Evolutionary conservation across 352 stramenopile genomes (phyloP), one percentile per base, ranked within the genome.

Genomic region (Phytophthora pisi): DNA sequence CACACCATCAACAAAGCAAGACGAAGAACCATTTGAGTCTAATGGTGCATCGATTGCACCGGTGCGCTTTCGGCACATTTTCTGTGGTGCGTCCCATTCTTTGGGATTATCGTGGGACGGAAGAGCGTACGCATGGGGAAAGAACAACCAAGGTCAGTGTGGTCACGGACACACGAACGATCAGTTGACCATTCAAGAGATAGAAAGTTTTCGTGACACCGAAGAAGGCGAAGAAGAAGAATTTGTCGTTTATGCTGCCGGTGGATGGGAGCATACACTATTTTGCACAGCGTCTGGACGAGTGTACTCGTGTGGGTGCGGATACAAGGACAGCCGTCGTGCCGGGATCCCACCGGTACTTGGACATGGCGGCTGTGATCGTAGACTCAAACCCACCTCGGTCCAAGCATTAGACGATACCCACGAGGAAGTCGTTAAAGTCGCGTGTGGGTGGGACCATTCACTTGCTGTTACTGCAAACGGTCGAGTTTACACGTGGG

Each of bases 101-200:
- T 54, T 95, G n/a, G 86, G 78, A 0, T 53, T 95, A 18, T 82
- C 80, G 7, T 73, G 54, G 8, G 74, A 91, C 43, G 88, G 88
- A 15, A 74, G 60, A 26, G 70, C 64, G 1, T 94, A 85, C 53
- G 52, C 75, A 3, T 96, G 88, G 88, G 88, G 88, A 9, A 94
- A 95, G 55, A 96, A 96, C 49, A 95, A 95, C 34, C 88, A 96
- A 53, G 88, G 88, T 0, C 88, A 96, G 60, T 95, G 85, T 24
- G 88, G 88, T 0, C 86, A 91, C 64, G 88, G 84, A 0, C 83
- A 93, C 51, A 90, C 82, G 0, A 91, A 91, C 40, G 88, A 96
- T 52, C 81, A 92, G 36, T 77, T 81, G 54, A 80, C 47, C 0
- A 71, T 87, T 18, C 72, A 84, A 30, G 76, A 90, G 53, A 73